Percentiles rank a stretch among this genome's conserved stretches.
These are phyloP conservation scores for Penicillium vulpinum DNA, from an alignment of 2,329 filamentous ascomycete species.

Conservation along the genomic window DNA sequence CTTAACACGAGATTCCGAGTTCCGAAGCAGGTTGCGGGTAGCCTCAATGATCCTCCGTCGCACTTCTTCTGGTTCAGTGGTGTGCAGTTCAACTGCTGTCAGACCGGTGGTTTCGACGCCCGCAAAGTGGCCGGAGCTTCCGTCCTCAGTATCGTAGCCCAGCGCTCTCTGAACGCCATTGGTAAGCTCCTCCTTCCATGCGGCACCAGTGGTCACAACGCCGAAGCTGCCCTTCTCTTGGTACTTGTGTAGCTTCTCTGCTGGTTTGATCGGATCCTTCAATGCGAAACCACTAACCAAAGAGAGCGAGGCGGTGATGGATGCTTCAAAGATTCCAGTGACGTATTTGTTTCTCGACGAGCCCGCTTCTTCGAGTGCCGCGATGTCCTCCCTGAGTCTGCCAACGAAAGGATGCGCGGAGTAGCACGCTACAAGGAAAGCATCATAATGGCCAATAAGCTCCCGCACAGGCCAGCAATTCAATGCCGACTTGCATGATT, in stretches of 20 bases:
- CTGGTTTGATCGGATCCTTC: constrained; percentile 12
- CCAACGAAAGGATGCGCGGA: constrained; percentile 77
- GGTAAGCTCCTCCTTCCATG: constrained; percentile 74
- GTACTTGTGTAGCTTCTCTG: constrained; percentile 34
- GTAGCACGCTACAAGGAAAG: constrained; percentile 85
- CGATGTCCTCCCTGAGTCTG: constrained; percentile 53
- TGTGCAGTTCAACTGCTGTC: constrained; percentile 76
- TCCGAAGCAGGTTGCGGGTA: constrained; percentile 63
- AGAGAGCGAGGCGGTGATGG: constrained; percentile 65
- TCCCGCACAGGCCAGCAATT: constrained; percentile 61
- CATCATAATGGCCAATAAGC: constrained; percentile 56
- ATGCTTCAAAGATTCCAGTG: constrained; percentile 86
- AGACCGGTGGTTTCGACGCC: constrained; percentile 82
- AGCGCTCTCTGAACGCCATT: constrained; percentile 66
- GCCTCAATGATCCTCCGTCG: constrained; percentile 66
- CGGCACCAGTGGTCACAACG: constrained; percentile 82
- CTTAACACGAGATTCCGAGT: constrained; percentile 52
- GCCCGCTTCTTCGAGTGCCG: constrained; percentile 20
- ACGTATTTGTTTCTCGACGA: constrained; percentile 53
- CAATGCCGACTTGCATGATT: constrained; percentile 63
- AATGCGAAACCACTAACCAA: constrained; percentile 46
- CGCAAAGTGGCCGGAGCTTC: constrained; percentile 59
- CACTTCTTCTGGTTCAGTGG: constrained; percentile 64
- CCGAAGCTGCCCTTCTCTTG: constrained; percentile 62
- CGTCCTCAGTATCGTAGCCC: constrained; percentile 45